Evolutionary conservation across 495 filamentous ascomycete genomes (phyloP).

Genomic region (Podospora bellae-mahoneyi): DNA sequence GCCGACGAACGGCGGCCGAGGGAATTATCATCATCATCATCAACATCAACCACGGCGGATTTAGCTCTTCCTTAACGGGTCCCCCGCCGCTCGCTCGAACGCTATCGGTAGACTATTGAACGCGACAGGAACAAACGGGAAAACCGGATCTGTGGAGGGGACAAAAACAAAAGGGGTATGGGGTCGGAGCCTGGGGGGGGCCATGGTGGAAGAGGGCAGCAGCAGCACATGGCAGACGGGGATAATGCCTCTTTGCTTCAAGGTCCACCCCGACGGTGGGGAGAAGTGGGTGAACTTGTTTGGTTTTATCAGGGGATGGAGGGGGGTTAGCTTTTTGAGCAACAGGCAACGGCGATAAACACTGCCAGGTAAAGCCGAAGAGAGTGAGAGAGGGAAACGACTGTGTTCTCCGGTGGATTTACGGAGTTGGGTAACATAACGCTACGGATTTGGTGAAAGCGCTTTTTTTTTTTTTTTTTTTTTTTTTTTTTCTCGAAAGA

Average conservation of each 20-base stretch:
- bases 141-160: slow-evolving; percentile 5
- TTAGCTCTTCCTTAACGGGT: background rate
- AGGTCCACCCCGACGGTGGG: background rate
- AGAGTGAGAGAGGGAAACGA: background rate
- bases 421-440: background rate
- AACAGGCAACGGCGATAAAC: background rate
- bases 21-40: too few relatives aligned
- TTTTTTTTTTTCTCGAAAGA: background rate
- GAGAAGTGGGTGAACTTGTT: background rate
- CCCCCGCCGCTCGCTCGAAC: background rate
- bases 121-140: background rate
- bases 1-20: background rate
- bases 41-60: too few relatives aligned
- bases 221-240: slow-evolving; percentile 12
- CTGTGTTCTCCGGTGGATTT: background rate
- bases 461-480: too few relatives aligned
- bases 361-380: background rate
- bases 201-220: background rate
- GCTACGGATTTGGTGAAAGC: too few relatives aligned
- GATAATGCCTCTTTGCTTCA: background rate
- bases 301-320: background rate
- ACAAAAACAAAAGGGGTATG: background rate
- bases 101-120: slow-evolving; percentile 11
- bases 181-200: too few relatives aligned
- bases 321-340: background rate